Conservation (phyloP, 1,284 basidiomycete genomes). For the Ceratobasidium sp. region DNA sequence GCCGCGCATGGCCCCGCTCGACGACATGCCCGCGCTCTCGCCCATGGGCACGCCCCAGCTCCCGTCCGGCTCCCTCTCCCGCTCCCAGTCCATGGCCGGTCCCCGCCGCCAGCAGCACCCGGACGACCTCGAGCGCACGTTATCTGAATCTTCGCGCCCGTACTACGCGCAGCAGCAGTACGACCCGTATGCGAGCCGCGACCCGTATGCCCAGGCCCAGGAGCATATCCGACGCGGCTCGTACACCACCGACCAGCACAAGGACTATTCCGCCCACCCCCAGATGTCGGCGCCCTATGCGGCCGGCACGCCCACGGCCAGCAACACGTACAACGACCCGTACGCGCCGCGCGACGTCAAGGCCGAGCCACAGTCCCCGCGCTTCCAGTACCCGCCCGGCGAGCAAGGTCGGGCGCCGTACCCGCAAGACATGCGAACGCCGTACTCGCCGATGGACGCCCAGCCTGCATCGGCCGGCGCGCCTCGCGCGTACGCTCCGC, state of each 20-base stretch:
- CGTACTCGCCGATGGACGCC: constrained; percentile 61
- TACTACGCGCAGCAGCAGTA: background rate
- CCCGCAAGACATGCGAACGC: too few relatives aligned
- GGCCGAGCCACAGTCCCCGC: constrained; percentile 58
- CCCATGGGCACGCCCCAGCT: constrained; percentile 52
- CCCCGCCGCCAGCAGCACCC: constrained; percentile 66
- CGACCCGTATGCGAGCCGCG: constrained; percentile 45
- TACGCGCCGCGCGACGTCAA: constrained; percentile 41
- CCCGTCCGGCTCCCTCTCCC: constrained; percentile 61
- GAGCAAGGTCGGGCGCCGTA: too few relatives aligned
- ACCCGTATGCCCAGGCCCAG: constrained; percentile 51
- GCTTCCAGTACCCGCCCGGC: constrained; percentile 54
- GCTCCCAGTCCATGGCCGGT: constrained; percentile 63
- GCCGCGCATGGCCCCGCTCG: constrained; percentile 49
- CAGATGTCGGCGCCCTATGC: too few relatives aligned
- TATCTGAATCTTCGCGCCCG: constrained; percentile 59
- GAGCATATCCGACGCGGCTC: constrained; percentile 57
- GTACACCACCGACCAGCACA: constrained; percentile 54
- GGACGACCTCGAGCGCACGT: constrained; percentile 77
- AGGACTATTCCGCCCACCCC: too few relatives aligned
- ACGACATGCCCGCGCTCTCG: constrained; percentile 48
- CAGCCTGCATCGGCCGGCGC: constrained; percentile 61
- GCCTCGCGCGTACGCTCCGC: constrained; percentile 58
- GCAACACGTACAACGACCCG: constrained; percentile 64
- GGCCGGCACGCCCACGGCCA: constrained; percentile 66